These are phyloP conservation scores for Candida sithepensis DNA, from an alignment of 805 yeast genomes.

Conservation along the genomic window DNA sequence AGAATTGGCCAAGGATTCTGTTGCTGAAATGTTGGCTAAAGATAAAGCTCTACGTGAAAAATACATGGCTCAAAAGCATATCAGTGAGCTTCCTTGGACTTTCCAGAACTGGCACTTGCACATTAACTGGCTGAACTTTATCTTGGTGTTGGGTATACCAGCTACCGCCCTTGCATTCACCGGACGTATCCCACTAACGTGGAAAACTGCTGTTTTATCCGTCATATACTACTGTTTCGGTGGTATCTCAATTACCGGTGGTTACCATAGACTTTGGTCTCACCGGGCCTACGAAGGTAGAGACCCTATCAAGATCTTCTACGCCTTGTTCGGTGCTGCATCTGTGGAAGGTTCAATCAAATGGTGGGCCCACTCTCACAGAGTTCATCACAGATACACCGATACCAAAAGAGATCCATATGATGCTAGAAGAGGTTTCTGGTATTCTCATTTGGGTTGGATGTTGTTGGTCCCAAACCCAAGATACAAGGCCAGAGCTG, in stretches of 20 bases:
- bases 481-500: constrained; percentile 76
- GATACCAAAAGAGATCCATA: constrained; percentile 83
- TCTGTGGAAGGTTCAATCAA: constrained; percentile 82
- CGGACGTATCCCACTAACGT: constrained; percentile 43
- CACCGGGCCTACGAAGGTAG: constrained; percentile 70
- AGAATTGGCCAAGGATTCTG: constrained; percentile 50
- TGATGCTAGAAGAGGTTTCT: constrained; percentile 79
- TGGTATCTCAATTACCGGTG: constrained; percentile 79
- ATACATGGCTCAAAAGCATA: constrained; percentile 46
- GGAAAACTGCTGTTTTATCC: constrained; percentile 45
- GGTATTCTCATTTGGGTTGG: constrained; percentile 87
- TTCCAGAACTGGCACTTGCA: constrained; percentile 66
- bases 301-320: constrained; percentile 57
- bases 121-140: constrained; percentile 73
- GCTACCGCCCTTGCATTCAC: constrained; percentile 46
- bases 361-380: constrained; percentile 87
- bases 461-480: constrained; percentile 80
- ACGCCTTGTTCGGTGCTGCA: constrained; percentile 77
- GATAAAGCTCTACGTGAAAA: constrained; percentile 42
- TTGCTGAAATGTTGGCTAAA: constrained; percentile 42
- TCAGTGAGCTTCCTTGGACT: constrained; percentile 80
- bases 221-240: constrained; percentile 51
- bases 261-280: constrained; percentile 78
- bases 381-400: constrained; percentile 84
- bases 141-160: constrained; percentile 63